Evolutionary conservation across 2,329 filamentous ascomycete genomes (phyloP).

Genomic region (Blastomyces emzantsi): DNA sequence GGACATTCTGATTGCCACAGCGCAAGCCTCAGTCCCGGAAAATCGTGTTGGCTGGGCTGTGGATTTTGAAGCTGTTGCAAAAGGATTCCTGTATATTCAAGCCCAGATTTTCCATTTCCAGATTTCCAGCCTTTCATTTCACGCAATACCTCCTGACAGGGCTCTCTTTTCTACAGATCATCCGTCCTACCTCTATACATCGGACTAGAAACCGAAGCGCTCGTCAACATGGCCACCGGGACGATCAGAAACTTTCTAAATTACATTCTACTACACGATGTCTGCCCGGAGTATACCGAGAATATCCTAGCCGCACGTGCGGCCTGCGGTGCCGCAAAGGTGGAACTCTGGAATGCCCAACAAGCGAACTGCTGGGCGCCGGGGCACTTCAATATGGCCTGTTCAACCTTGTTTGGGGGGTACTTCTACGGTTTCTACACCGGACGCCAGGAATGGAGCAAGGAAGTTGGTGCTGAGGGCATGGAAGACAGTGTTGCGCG

Average conservation of each 20-base stretch:
- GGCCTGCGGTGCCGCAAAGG: slow-evolving; percentile 57
- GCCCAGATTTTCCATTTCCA: neutral
- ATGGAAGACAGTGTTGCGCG: slow-evolving; percentile 41
- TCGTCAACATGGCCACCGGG: slow-evolving; percentile 53
- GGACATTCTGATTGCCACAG: slow-evolving; percentile 55
- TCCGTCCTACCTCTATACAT: slow-evolving; percentile 49
- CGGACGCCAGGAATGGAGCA: slow-evolving; percentile 35
- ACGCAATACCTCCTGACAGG: neutral
- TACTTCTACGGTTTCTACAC: slow-evolving; percentile 37
- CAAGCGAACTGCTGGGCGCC: slow-evolving; percentile 51
- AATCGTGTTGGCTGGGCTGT: slow-evolving; percentile 62
- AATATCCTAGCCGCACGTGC: slow-evolving; percentile 58
- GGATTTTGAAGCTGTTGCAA: slow-evolving; percentile 69
- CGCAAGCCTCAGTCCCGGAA: slow-evolving; percentile 38
- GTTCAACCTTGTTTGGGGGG: slow-evolving; percentile 58
- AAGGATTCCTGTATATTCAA: slow-evolving; percentile 62
- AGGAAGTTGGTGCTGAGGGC: slow-evolving; percentile 23
- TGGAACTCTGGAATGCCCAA: slow-evolving; percentile 56
- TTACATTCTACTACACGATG: slow-evolving; percentile 74
- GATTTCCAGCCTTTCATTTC: neutral
- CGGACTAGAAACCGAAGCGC: slow-evolving; percentile 44
- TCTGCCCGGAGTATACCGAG: slow-evolving; percentile 68
- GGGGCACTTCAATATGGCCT: slow-evolving; percentile 71
- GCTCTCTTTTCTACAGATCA: slow-evolving; percentile 34
- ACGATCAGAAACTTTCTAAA: slow-evolving; percentile 80